Percentiles rank a stretch among this genome's conserved stretches.
phyloP scores from a whole-genome alignment of 441 rosid genomes.

The Gossypium lobatum region DNA sequence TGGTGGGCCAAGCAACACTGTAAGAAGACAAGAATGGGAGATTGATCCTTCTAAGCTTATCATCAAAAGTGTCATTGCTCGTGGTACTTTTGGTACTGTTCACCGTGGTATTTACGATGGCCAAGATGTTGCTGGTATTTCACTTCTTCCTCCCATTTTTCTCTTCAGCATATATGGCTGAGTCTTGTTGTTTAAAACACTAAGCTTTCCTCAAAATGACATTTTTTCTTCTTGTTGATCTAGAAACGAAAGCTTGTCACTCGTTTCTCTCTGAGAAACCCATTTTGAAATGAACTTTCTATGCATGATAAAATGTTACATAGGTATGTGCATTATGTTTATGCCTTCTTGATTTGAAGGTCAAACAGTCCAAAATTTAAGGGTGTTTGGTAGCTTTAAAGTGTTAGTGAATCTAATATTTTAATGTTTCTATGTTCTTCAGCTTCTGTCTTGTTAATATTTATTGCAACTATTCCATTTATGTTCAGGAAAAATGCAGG shows the following conservation, averaged over 20 bases:
- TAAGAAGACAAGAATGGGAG: constrained; percentile 76
- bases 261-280: background rate
- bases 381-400: background rate
- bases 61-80: constrained; percentile 68
- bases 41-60: constrained; percentile 82
- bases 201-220: constrained; percentile 10
- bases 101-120: constrained; percentile 90
- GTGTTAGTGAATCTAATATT: background rate
- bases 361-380: background rate
- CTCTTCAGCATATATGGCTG: background rate
- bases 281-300: background rate
- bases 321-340: background rate
- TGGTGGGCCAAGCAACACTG: constrained; percentile 15
- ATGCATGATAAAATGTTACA: background rate
- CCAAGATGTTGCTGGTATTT: constrained; percentile 86
- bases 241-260: background rate
- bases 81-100: constrained; percentile 93
- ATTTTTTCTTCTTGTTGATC: background rate
- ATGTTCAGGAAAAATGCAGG: constrained; percentile 9
- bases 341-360: background rate
- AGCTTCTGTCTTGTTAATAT: background rate
- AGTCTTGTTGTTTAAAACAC: constrained; percentile 1
- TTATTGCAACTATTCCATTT: background rate
- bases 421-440: constrained; percentile 1
- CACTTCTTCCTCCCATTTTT: constrained; percentile 16